Evolutionary conservation across 306 rosid species (phyloP), one percentile per base, ranked within the genome.

Genomic region (Fagus sylvatica): DNA sequence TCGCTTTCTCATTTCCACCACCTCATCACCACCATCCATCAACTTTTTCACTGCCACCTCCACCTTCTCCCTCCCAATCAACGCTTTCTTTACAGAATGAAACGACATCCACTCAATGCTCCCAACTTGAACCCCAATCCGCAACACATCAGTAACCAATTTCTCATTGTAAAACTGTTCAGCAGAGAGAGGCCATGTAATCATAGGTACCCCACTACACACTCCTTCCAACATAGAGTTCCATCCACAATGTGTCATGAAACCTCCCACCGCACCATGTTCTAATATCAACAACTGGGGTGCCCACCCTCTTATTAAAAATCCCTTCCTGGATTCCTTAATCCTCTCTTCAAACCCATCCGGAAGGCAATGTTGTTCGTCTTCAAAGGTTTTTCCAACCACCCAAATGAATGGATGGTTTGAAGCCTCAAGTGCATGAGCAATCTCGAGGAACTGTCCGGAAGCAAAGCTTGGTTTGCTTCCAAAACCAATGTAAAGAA

Each of bases 241-340:
- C 96, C 97, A 92, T 4, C 97, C 96, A 33, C 93, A 90, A 30
- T 92, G 96, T 1, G 93, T 92, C 87, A 92, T 59, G 33, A 89
- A 92, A 39, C 93, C 97, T 22, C 89, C 90, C 1, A 90, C 69
- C 0, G 89, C 82, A 2, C 2, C 68, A n/a, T 93, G 92, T 19
- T 89, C 92, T 64, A 90, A 60, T 22, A 93, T 89, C 87, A 85
- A 40, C 5, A 92, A 13, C 72, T 92, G 95, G 0, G 97, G 94
- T 0, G 88, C 94, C 94, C 91, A 91, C 0, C 94, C 94, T 77
- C 89, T 84, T 5, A 89, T 30, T 10, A 91, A 73, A 80, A 89
- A 12, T 15, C 97, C 97, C 41, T 71, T 88, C 13, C 69, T 39
- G 2, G 42, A 43, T 73, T 81, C 91, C 51, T 76, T 80, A 83